Percentiles rank a stretch among this genome's conserved stretches.
These are phyloP conservation scores for Chytridium lagenaria DNA, from an alignment of 371 early-diverging fungal species.

Conservation along the genomic window DNA sequence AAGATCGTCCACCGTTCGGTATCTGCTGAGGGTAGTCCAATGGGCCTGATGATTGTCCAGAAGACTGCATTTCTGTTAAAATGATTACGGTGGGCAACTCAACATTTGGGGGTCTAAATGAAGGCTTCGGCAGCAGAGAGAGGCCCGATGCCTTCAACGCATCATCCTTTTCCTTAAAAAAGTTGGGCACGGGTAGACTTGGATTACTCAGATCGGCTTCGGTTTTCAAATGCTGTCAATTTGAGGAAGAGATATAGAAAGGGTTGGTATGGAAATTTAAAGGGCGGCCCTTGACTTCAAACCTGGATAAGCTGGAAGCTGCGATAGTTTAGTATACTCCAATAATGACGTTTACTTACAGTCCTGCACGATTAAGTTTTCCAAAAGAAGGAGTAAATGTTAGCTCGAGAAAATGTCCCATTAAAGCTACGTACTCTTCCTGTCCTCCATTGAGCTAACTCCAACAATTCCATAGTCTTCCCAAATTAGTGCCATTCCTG, in stretches of 20 bases:
- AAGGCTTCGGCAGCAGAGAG: slow-evolving; percentile 39
- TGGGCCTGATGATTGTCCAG: too few relatives aligned
- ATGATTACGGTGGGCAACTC: too few relatives aligned
- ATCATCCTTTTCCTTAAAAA: slow-evolving; percentile 12
- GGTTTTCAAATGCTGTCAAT: slow-evolving; percentile 32
- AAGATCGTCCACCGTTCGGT: background rate
- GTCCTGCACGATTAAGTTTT: slow-evolving; percentile 26
- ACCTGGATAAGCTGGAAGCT: slow-evolving; percentile 73
- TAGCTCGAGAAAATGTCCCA: background rate
- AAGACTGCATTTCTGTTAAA: too few relatives aligned
- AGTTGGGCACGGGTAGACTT: background rate
- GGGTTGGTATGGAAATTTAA: too few relatives aligned
- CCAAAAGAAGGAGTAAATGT: slow-evolving; percentile 6
- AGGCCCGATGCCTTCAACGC: slow-evolving; percentile 13
- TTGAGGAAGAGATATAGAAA: background rate
- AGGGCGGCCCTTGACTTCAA: too few relatives aligned
- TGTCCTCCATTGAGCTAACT: slow-evolving; percentile 76
- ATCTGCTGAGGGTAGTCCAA: background rate
- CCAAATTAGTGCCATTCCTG: background rate
- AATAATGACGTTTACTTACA: slow-evolving; percentile 32
- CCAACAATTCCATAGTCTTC: slow-evolving; percentile 77
- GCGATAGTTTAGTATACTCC: slow-evolving; percentile 19
- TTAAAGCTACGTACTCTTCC: slow-evolving; percentile 67
- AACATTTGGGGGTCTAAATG: slow-evolving; percentile 16
- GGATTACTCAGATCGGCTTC: slow-evolving; percentile 36